These are phyloP conservation scores for Ustilaginoidea virens DNA, from an alignment of 2,329 filamentous ascomycete genomes.

Conservation along the genomic window DNA sequence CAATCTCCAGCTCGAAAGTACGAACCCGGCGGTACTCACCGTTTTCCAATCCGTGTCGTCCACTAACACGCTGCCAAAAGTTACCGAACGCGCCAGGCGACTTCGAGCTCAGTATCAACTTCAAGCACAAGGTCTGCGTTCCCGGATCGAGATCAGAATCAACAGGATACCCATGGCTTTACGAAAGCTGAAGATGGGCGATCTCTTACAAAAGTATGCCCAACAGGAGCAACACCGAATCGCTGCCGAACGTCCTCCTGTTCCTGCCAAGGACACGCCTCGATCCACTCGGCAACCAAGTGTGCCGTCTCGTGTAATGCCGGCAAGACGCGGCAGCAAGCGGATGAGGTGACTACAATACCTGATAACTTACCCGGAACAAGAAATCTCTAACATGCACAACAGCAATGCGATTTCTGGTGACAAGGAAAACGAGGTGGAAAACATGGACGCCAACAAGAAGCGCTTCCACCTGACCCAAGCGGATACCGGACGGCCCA, in stretches of 20 bases:
- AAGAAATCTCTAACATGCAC: conserved; percentile 7
- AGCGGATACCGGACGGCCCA: conserved; percentile 21
- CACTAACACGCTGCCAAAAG: conserved; percentile 26
- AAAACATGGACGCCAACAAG: conserved; percentile 49
- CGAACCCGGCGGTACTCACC: conserved; percentile 12
- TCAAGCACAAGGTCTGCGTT: conserved; percentile 70
- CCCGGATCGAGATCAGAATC: conserved; percentile 81
- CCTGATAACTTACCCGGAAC: not conserved
- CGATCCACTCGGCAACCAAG: conserved; percentile 21
- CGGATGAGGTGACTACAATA: conserved; percentile 30
- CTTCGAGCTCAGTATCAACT: conserved; percentile 78
- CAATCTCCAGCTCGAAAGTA: conserved; percentile 80
- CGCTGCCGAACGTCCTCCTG: conserved; percentile 25
- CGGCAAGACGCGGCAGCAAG: conserved; percentile 23
- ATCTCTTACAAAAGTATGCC: conserved; percentile 45
- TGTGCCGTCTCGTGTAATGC: conserved; percentile 8
- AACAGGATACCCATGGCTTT: conserved; percentile 76
- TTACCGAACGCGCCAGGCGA: conserved; percentile 76
- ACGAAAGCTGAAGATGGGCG: conserved; percentile 68
- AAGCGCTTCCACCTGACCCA: conserved; percentile 39
- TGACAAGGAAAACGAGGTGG: conserved; percentile 65
- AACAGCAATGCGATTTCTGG: conserved; percentile 46
- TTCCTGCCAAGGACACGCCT: conserved; percentile 33
- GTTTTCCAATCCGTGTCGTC: not conserved
- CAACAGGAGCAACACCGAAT: conserved; percentile 27